A percentile compares a stretch with the other conserved stretches of the same genome.
Evolutionary conservation across 306 rosid species (phyloP).

Genomic region (Cucurbita moschata): DNA sequence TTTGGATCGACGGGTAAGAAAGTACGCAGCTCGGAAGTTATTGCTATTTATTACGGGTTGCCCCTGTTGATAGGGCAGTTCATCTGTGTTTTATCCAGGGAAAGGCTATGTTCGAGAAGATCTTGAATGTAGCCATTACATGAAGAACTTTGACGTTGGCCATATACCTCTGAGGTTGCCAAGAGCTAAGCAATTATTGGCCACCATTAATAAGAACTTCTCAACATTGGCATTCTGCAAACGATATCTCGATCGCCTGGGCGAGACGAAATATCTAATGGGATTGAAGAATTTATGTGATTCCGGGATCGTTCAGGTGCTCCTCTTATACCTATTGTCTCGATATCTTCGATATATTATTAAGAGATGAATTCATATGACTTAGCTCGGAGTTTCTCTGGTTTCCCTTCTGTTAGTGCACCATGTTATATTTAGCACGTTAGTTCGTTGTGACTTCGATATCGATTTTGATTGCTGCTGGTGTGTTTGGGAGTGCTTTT

Average conservation of each 20-base stretch:
- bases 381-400: background rate
- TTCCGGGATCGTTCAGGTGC: slow-evolving; percentile 79
- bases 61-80: background rate
- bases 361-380: background rate
- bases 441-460: background rate
- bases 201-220: slow-evolving; percentile 78
- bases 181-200: slow-evolving; percentile 79
- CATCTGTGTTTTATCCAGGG: slow-evolving; percentile 32
- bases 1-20: slow-evolving; percentile 81
- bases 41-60: background rate
- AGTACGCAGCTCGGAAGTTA: background rate
- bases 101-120: slow-evolving; percentile 94
- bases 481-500: background rate
- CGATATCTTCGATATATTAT: background rate
- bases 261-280: slow-evolving; percentile 93
- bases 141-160: slow-evolving; percentile 84
- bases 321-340: background rate
- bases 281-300: slow-evolving; percentile 86
- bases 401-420: background rate
- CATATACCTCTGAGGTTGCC: slow-evolving; percentile 89
- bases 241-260: slow-evolving; percentile 83
- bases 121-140: slow-evolving; percentile 97
- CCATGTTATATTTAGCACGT: background rate
- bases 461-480: background rate
- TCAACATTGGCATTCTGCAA: slow-evolving; percentile 89